phyloP scores from a whole-genome alignment of 2,329 filamentous ascomycete genomes.

The Huntiella moniliformis region DNA sequence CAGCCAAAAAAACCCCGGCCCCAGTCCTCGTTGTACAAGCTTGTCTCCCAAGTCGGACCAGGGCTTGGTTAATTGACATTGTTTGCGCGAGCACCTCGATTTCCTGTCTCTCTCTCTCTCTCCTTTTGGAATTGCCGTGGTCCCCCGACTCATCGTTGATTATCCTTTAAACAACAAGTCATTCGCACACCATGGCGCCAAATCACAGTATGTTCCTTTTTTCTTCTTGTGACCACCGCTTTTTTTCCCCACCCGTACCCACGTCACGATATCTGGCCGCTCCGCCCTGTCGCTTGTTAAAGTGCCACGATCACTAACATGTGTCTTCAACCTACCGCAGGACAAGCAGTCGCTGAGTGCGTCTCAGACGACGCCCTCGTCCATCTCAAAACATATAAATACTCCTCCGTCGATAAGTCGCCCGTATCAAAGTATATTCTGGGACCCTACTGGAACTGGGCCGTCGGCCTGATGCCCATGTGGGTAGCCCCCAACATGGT shows the following conservation, averaged over 20 bases:
- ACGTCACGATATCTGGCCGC: too few species aligned
- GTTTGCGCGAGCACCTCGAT: too few species aligned
- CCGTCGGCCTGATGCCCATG: slow-evolving; percentile 77
- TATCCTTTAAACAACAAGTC: too few species aligned
- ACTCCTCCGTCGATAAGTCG: slow-evolving; percentile 92
- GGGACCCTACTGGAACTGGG: slow-evolving; percentile 93
- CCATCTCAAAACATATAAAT: slow-evolving; percentile 91
- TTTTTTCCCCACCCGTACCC: background rate
- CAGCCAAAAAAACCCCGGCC: too few species aligned
- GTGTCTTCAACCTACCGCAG: slow-evolving; percentile 13
- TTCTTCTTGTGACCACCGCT: slow-evolving; percentile 1
- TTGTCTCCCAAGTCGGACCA: too few species aligned
- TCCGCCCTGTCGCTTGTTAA: background rate
- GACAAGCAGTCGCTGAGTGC: slow-evolving; percentile 44
- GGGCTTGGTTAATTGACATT: too few species aligned
- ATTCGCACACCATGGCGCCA: slow-evolving; percentile 9
- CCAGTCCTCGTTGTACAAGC: too few species aligned
- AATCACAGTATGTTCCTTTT: slow-evolving; percentile 9
- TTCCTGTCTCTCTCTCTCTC: background rate
- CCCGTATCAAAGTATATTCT: slow-evolving; percentile 85
- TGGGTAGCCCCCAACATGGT: slow-evolving; percentile 98
- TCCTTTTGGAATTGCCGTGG: background rate
- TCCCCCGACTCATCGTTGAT: background rate
- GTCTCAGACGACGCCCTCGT: slow-evolving; percentile 79
- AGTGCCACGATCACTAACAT: background rate